Evolutionary conservation across 2,329 filamentous ascomycete species (phyloP).

Genomic region (Fusarium lateritium): DNA sequence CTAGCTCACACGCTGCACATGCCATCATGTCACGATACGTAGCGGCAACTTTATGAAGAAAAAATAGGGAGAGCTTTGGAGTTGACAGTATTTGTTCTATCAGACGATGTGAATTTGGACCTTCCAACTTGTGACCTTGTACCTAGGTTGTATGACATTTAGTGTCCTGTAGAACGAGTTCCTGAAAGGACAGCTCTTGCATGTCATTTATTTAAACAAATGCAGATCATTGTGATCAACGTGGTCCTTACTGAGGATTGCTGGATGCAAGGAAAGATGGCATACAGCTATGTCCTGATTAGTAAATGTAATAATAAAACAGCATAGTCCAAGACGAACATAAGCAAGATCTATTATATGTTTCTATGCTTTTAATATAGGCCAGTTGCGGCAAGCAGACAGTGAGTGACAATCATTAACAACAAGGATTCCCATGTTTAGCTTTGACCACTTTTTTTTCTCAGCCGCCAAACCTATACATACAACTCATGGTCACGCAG

Average conservation of each 20-base stretch:
- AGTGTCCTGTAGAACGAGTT: no score
- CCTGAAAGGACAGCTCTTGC: background rate
- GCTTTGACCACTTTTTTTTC: conserved; percentile 34
- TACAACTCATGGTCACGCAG: background rate
- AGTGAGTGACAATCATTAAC: conserved; percentile 15
- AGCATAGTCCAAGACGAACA: background rate
- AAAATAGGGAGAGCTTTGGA: conserved; percentile 56
- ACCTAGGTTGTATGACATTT: background rate
- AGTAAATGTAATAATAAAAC: background rate
- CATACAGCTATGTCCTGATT: background rate
- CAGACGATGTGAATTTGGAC: conserved; percentile 50
- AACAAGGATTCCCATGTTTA: background rate
- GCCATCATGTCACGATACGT: conserved; percentile 52
- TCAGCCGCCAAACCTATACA: conserved; percentile 6
- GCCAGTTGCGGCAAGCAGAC: conserved; percentile 1
- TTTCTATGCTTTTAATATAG: background rate
- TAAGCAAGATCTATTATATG: background rate
- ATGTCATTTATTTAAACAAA: background rate
- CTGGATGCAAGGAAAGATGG: background rate
- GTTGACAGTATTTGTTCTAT: conserved; percentile 54
- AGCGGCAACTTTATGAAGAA: conserved; percentile 52
- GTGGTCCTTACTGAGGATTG: background rate
- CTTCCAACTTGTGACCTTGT: background rate
- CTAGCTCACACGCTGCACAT: conserved; percentile 53
- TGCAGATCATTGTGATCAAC: no score